Percentiles rank a stretch among this genome's conserved stretches.
phyloP scores from a whole-genome alignment of 306 rosid genomes.

The Hippophae rhamnoides region DNA sequence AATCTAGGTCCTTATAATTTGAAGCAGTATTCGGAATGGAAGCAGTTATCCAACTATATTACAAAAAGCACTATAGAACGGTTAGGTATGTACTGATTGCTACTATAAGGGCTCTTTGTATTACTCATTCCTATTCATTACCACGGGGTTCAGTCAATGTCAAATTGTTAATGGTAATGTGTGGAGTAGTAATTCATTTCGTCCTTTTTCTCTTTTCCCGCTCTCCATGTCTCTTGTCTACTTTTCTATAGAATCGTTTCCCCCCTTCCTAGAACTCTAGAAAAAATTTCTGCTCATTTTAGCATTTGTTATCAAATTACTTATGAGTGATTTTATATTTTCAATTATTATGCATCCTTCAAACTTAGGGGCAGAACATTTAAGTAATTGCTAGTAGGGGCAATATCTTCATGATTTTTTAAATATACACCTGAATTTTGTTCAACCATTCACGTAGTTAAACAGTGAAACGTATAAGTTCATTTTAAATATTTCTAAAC shows the following conservation, averaged over 20 bases:
- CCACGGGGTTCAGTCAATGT: background rate
- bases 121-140: background rate
- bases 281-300: too few relatives aligned
- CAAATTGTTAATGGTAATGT: background rate
- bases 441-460: too few relatives aligned
- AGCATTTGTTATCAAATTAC: too few relatives aligned
- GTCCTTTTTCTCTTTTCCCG: background rate
- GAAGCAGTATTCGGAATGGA: slow-evolving; percentile 57
- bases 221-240: background rate
- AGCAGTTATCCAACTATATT: slow-evolving; percentile 57
- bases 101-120: slow-evolving; percentile 8
- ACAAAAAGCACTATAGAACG: slow-evolving; percentile 41
- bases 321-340: too few relatives aligned
- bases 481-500: too few relatives aligned
- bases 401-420: too few relatives aligned
- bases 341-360: too few relatives aligned
- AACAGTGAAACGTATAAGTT: too few relatives aligned
- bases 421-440: too few relatives aligned
- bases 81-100: slow-evolving; percentile 38
- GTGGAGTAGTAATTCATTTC: background rate
- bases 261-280: too few relatives aligned
- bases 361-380: too few relatives aligned
- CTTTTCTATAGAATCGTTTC: background rate
- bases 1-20: slow-evolving; percentile 81
- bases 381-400: too few relatives aligned